A percentile compares a stretch with the other conserved stretches of the same genome.
phyloP scores from a whole-genome alignment of 768 basidiomycete species.

The Sistotremastrum niveocremeum region DNA sequence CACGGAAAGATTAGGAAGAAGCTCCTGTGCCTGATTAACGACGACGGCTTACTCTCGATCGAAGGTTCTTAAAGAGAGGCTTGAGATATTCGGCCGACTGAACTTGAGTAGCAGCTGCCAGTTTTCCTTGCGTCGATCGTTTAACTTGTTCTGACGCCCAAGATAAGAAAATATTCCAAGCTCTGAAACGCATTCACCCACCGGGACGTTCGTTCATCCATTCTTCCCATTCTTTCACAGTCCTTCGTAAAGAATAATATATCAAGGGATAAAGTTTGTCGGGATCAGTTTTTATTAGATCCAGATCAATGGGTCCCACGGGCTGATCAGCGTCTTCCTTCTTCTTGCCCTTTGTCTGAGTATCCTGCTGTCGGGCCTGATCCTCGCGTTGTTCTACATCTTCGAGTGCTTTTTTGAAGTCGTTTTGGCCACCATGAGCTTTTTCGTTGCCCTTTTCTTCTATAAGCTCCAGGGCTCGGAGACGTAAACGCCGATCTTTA shows the following conservation, averaged over 20 bases:
- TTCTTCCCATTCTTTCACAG: constrained; percentile 92
- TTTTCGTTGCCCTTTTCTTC: constrained; percentile 78
- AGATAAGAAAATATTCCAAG: constrained; percentile 1
- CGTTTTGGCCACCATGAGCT: constrained; percentile 72
- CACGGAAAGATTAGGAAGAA: background rate
- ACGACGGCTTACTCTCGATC: constrained; percentile 58
- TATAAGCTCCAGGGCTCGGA: constrained; percentile 89
- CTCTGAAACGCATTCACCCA: constrained; percentile 19
- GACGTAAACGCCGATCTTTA: constrained; percentile 78
- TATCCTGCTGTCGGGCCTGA: constrained; percentile 19
- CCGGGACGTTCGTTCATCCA: constrained; percentile 91
- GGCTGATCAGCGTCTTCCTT: constrained; percentile 34
- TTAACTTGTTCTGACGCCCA: constrained; percentile 57
- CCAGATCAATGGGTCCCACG: constrained; percentile 56
- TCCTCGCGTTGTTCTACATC: constrained; percentile 70
- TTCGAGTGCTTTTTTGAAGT: constrained; percentile 82
- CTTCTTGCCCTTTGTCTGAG: constrained; percentile 47
- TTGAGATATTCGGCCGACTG: constrained; percentile 96
- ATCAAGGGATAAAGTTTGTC: constrained; percentile 95
- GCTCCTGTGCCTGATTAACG: background rate
- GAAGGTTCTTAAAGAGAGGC: constrained; percentile 83
- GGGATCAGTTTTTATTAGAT: constrained; percentile 76
- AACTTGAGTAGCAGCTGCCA: constrained; percentile 89
- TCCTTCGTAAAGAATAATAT: constrained; percentile 87
- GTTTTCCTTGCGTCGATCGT: constrained; percentile 79